phyloP scores from a whole-genome alignment of 495 filamentous ascomycete species.

The Tuber microsphaerosporum region DNA sequence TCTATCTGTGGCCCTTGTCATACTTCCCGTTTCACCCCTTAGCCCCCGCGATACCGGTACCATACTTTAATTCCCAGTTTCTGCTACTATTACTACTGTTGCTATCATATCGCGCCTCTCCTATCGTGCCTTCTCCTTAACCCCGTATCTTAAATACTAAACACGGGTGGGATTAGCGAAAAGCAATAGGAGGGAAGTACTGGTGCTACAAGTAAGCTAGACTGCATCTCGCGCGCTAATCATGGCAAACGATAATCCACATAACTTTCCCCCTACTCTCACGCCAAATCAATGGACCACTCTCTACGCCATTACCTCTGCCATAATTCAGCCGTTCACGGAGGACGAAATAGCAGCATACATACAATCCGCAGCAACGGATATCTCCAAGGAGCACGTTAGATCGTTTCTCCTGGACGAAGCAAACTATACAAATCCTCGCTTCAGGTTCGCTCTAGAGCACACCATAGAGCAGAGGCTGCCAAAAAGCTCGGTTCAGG shows the following conservation, averaged over 20 bases:
- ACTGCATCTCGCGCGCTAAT: neutral
- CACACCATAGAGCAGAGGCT: conserved; percentile 15
- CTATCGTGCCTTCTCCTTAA: neutral
- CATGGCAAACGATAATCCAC: conserved; percentile 8
- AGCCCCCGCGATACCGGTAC: neutral
- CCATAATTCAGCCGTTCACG: conserved; percentile 4
- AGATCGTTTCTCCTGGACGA: conserved; percentile 12
- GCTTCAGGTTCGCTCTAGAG: neutral
- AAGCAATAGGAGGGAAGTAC: neutral
- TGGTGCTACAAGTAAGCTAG: neutral
- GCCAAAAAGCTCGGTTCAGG: neutral
- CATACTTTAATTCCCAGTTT: neutral
- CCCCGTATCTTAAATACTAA: neutral
- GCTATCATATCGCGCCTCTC: neutral
- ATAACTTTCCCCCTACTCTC: conserved; percentile 12
- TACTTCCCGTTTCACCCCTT: neutral
- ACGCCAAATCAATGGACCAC: conserved; percentile 24
- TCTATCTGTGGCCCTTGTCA: neutral
- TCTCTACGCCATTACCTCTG: conserved; percentile 21
- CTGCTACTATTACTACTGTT: neutral
- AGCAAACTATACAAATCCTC: conserved; percentile 9
- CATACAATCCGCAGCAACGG: conserved; percentile 6
- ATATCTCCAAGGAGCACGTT: conserved; percentile 9
- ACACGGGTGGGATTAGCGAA: neutral
- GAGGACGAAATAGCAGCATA: conserved; percentile 8